phyloP scores from a whole-genome alignment of 495 filamentous ascomycete genomes.

The Xylaria telfairii region DNA sequence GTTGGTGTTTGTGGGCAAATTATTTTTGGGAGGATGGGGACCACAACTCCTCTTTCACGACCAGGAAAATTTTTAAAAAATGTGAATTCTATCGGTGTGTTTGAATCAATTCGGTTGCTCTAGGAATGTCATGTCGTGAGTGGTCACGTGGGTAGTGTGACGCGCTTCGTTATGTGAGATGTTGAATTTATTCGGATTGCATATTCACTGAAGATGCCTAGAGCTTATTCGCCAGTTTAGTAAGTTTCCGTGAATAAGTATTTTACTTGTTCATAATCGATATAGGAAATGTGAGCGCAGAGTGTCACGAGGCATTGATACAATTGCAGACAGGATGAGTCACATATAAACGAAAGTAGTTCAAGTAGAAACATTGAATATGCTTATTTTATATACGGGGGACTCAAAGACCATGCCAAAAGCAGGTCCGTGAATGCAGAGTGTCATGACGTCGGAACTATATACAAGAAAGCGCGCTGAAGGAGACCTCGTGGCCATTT shows the following conservation, averaged over 20 bases:
- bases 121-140: background rate
- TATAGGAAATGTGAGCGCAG: background rate
- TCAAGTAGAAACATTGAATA: background rate
- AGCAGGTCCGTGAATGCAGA: slow-evolving; percentile 17
- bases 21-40: background rate
- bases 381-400: slow-evolving; percentile 16
- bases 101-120: background rate
- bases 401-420: slow-evolving; percentile 18
- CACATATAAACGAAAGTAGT: background rate
- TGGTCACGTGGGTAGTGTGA: background rate
- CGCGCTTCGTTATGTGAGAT: background rate
- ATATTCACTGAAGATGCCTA: background rate
- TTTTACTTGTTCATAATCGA: background rate
- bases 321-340: background rate
- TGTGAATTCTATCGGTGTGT: background rate
- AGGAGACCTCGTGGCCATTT: background rate
- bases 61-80: background rate
- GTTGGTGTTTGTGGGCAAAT: background rate
- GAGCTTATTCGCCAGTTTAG: background rate
- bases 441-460: background rate
- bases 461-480: slow-evolving; percentile 15
- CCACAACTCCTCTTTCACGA: no score
- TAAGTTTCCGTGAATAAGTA: background rate
- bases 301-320: background rate
- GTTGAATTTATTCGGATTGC: background rate